These are phyloP conservation scores for Aspergillus thermomutatus DNA, from an alignment of 2,329 filamentous ascomycete genomes.

Conservation along the genomic window DNA sequence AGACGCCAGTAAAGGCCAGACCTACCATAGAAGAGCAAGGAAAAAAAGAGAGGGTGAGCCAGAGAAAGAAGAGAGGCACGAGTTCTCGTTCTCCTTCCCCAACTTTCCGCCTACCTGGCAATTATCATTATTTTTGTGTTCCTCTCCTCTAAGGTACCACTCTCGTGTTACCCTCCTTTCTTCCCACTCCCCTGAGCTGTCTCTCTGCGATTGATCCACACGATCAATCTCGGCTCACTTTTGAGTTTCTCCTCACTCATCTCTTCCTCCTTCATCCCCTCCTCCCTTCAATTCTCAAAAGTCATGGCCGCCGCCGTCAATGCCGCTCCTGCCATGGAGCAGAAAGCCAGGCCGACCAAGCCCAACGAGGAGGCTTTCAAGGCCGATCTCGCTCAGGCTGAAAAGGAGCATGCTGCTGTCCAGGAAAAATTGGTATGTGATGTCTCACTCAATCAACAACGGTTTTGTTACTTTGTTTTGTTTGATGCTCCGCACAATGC, in stretches of 20 bases:
- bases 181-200: not conserved
- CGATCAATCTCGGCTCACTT: not conserved
- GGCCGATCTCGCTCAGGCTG: conserved; percentile 70
- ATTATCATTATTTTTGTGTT: not conserved
- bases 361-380: conserved; percentile 86
- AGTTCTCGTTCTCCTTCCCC: not conserved
- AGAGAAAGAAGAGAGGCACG: not conserved
- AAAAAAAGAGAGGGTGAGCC: not conserved
- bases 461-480: conserved; percentile 2
- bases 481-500: not conserved
- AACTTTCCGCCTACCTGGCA: not conserved
- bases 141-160: not conserved
- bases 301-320: conserved; percentile 35
- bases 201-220: not conserved
- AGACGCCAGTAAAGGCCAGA: conserved; percentile 17
- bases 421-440: conserved; percentile 63
- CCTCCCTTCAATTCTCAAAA: conserved; percentile 6
- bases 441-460: conserved; percentile 2
- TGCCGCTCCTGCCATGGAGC: conserved; percentile 34
- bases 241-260: conserved; percentile 5
- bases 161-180: not conserved
- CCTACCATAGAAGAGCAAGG: conserved; percentile 3
- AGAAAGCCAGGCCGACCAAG: conserved; percentile 67
- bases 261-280: conserved; percentile 6
- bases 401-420: conserved; percentile 79